Conservation (phyloP, 2,329 filamentous ascomycete species). For the Aspergillus sclerotialis region DNA sequence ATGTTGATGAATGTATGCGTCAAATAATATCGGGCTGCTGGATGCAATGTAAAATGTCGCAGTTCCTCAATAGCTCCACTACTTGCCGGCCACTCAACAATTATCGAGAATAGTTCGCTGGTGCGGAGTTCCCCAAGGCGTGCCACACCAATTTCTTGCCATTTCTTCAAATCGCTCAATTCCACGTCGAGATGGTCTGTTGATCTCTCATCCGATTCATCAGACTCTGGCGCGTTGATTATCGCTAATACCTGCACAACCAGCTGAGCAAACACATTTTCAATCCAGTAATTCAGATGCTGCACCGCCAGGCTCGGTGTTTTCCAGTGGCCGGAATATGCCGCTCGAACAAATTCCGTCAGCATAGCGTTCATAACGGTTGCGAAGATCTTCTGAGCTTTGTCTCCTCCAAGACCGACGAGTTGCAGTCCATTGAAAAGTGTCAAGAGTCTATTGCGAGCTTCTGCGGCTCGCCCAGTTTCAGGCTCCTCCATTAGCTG, state of each 20-base stretch:
- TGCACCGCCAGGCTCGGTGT: conserved; percentile 41
- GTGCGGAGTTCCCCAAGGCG: conserved; percentile 51
- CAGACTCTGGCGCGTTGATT: conserved; percentile 22
- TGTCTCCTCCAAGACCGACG: conserved; percentile 49
- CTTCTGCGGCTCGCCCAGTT: conserved; percentile 17
- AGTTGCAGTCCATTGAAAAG: conserved; percentile 42
- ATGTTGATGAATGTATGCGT: conserved; percentile 48
- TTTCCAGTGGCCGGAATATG: conserved; percentile 54
- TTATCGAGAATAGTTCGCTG: conserved; percentile 54
- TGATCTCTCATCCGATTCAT: conserved; percentile 12
- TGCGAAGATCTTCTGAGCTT: conserved; percentile 52
- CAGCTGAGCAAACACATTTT: conserved; percentile 47
- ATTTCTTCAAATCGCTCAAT: conserved; percentile 43
- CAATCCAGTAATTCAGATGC: conserved; percentile 50
- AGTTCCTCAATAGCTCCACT: conserved; percentile 55
- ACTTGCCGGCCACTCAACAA: conserved; percentile 55
- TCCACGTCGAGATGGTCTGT: conserved; percentile 25
- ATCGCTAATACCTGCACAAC: conserved; percentile 43
- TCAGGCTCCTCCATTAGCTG: conserved; percentile 29
- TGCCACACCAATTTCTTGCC: conserved; percentile 49
- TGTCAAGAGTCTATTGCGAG: conserved; percentile 27
- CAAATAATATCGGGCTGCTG: conserved; percentile 49
- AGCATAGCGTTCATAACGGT: conserved; percentile 52
- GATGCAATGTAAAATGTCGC: conserved; percentile 48
- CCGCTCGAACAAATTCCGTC: conserved; percentile 48